Base-by-base conservation (phyloP, 78 protist species). In the Tieghemostelium lacteum region DNA sequence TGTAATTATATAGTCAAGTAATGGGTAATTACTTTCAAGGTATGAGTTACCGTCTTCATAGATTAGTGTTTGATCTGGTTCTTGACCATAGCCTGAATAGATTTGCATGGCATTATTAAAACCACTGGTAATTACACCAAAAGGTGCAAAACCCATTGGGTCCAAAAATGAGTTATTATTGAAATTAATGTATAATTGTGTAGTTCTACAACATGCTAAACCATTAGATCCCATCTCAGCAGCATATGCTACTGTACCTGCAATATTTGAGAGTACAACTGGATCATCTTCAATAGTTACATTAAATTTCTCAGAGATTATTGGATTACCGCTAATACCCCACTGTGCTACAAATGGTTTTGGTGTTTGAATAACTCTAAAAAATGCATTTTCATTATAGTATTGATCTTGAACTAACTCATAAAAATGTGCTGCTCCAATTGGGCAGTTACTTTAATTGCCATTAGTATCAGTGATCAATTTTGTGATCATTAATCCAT, bases 171-270 rank as follows among this genome's bases (percentile, higher is more conserved):
- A n/a, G 26, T 95, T 95, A 57, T 95, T 85, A 17, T 33, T 95
- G 52, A 40, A 92, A 74, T 95, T 95, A 5, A 95, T 87, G 66
- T 92, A 95, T 3, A 95, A 20, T 75, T 95, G 95, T 16, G 96
- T 92, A 1, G 96, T 95, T 34, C 96, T 58, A 31, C 88, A 78
- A 24, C 88, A 78, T 50, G 88, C 54, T 1, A 12, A 3, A 31
- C 37, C 42, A 39, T 40, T 92, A 19, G 39, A 17, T n/a, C 77
- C 55, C 42, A 76, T 86, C 45, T 75, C 94, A 7, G 93, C 74
- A 0, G 95, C 95, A 33, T 52, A 88, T 57, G 94, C 14, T 28
- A 78, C 34, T 26, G 88, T 75, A 19, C 94, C 88, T 17, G 57
- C 64, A 2, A 28, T n/a, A 34, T 91, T 91, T 76, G 92, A 87